Base-by-base conservation (phyloP, 768 basidiomycete genomes). In the Scleroderma bovista region DNA sequence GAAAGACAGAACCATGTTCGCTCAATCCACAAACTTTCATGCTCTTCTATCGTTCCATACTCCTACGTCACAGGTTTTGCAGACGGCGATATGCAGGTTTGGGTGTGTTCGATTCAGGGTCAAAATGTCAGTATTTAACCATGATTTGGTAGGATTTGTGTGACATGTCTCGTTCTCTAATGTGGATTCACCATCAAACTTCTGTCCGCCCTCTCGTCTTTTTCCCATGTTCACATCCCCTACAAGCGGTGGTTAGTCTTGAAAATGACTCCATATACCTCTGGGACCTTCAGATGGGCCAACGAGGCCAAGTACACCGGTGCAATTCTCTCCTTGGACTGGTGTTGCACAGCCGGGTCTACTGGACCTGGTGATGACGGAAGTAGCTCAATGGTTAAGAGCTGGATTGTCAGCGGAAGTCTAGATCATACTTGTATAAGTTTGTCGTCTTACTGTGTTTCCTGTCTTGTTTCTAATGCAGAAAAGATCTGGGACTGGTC, bases 281-380 rank as follows among this genome's bases (percentile, higher is more conserved):
- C 52, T 91, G 88, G 86, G 89, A 92, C 59, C 69, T 91, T 47
- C 77, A 80, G 57, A 83, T 84, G 79, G 86, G 86, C 4, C 84
- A 86, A 56, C 78, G 81, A 6, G 86, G 87, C 5, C 76, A 79
- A 44, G 71, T 88, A 92, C 66, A 73, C 77, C 7, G 80, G 81
- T 0, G 75, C 88, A 7, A 80, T 92, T 11, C 79, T 88, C 2
- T 70, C 86, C 3, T 66, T 91, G 19, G 88, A 89, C 54, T 92
- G 89, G 89, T 77, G 77, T 43, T 68, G 57, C 38, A 67, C 69
- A 29, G 62, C 69, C 11, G 50, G 53, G 32, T 38, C 56, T 26
- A 52, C 33, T 48, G 61, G 48, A 22, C 42, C 48, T 9, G 31
- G 44, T 3, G 65, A 66, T 9, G 54, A 32, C 19, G 4, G 31